phyloP scores from a whole-genome alignment of 2,329 filamentous ascomycete species.

The Alternaria triticimaculans region DNA sequence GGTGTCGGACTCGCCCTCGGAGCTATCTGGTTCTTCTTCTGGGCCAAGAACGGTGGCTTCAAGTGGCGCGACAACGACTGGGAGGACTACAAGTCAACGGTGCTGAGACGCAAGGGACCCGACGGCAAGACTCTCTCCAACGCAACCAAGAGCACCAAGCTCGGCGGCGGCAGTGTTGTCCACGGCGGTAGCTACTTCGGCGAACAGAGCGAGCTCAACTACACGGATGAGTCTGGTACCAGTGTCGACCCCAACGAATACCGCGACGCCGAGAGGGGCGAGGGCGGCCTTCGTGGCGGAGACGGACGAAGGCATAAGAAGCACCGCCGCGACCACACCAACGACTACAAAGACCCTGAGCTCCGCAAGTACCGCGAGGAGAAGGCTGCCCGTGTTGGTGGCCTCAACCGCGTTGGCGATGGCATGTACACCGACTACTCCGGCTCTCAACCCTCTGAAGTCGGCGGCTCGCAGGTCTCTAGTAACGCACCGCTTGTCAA shows the following conservation, averaged over 20 bases:
- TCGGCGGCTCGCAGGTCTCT: constrained; percentile 56
- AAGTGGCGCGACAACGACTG: constrained; percentile 84
- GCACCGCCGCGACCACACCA: constrained; percentile 61
- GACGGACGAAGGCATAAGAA: constrained; percentile 51
- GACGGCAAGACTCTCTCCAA: constrained; percentile 86
- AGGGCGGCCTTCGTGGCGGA: constrained; percentile 51
- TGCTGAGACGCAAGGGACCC: constrained; percentile 84
- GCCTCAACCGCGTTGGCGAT: constrained; percentile 83
- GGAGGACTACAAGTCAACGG: constrained; percentile 98
- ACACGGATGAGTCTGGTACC: constrained; percentile 55
- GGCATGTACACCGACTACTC: constrained; percentile 82
- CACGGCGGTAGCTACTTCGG: constrained; percentile 64
- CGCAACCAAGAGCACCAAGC: constrained; percentile 79
- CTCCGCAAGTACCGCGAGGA: constrained; percentile 86
- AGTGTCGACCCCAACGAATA: constrained; percentile 53
- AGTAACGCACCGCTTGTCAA: constrained; percentile 52
- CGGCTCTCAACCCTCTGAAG: constrained; percentile 66
- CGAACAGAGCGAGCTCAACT: constrained; percentile 48
- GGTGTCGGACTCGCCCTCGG: constrained; percentile 76
- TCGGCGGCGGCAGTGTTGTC: constrained; percentile 85
- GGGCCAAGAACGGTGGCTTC: constrained; percentile 96
- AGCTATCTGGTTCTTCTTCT: constrained; percentile 95
- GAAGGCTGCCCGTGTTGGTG: constrained; percentile 83
- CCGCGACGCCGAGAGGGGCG: constrained; percentile 50
- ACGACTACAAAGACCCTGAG: constrained; percentile 62